Percentiles rank a stretch among this genome's conserved stretches.
Evolutionary conservation across 805 yeast genomes (phyloP).

Genomic region (Starmerella stigmatis): DNA sequence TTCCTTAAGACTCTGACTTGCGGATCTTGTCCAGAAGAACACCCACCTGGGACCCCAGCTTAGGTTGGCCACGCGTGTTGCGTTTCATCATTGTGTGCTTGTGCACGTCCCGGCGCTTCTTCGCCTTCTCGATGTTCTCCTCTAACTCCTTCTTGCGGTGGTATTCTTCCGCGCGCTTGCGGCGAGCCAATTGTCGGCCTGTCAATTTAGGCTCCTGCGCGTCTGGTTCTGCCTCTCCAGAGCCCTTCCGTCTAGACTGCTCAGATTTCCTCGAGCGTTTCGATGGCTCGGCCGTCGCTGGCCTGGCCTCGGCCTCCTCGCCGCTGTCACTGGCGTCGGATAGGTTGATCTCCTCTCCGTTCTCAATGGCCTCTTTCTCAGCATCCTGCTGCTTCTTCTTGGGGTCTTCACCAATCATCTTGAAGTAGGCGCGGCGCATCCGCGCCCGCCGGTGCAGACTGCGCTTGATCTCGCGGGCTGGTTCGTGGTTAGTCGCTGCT

Average conservation of each 20-base stretch:
- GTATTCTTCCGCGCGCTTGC: slow-evolving; percentile 38
- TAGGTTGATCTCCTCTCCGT: slow-evolving; percentile 12
- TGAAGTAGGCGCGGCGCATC: slow-evolving; percentile 69
- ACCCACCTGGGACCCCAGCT: slow-evolving; percentile 81
- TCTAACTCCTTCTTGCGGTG: slow-evolving; percentile 36
- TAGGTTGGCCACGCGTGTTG: slow-evolving; percentile 75
- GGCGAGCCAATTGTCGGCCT: slow-evolving; percentile 33
- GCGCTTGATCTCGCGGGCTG: slow-evolving; percentile 57
- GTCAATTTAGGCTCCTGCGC: slow-evolving; percentile 24
- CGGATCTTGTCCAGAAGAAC: slow-evolving; percentile 68
- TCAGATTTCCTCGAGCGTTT: no score
- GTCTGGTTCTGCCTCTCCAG: slow-evolving; percentile 14
- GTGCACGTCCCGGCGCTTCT: slow-evolving; percentile 36
- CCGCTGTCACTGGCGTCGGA: slow-evolving; percentile 18
- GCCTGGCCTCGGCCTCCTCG: slow-evolving; percentile 16
- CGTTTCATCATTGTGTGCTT: slow-evolving; percentile 40
- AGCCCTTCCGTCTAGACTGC: no score
- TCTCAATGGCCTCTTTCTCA: slow-evolving; percentile 6
- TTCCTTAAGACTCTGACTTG: no score
- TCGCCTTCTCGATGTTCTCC: slow-evolving; percentile 35
- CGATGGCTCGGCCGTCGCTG: no score
- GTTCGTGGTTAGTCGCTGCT: slow-evolving; percentile 16
- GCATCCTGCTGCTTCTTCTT: slow-evolving; percentile 22
- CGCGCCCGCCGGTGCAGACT: slow-evolving; percentile 72
- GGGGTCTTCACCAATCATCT: slow-evolving; percentile 51